These are phyloP conservation scores for Mucor velutinosus DNA, from an alignment of 371 early-diverging fungal genomes.

Conservation along the genomic window DNA sequence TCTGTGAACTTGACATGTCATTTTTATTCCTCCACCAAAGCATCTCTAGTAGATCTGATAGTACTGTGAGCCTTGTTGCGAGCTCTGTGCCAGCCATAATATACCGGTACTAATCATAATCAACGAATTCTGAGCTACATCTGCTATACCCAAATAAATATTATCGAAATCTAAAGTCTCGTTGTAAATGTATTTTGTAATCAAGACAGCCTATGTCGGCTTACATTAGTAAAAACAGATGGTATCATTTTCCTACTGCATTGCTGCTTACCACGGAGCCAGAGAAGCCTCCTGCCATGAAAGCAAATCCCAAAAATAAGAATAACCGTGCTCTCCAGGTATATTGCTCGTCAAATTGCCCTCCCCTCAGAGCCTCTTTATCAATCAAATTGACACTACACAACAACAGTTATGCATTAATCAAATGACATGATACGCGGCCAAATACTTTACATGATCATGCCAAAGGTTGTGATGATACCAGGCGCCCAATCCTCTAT, in stretches of 20 bases:
- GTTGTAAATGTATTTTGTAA: slow-evolving; percentile 69
- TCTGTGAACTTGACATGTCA: not conserved
- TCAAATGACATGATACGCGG: not conserved
- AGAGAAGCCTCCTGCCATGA: slow-evolving; percentile 75
- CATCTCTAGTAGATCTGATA: not conserved
- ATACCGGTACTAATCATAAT: slow-evolving; percentile 57
- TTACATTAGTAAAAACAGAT: not conserved
- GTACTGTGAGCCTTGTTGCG: not conserved
- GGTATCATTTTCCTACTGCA: not conserved
- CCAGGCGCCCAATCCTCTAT: slow-evolving; percentile 84
- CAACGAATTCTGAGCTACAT: slow-evolving; percentile 63
- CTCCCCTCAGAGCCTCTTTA: slow-evolving; percentile 54
- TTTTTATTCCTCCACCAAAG: not conserved
- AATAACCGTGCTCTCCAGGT: slow-evolving; percentile 67
- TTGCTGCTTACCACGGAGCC: slow-evolving; percentile 64
- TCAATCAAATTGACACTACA: slow-evolving; percentile 52
- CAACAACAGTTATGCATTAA: not conserved
- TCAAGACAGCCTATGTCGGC: slow-evolving; percentile 57
- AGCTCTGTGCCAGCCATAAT: slow-evolving; percentile 17
- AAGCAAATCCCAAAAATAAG: slow-evolving; percentile 73
- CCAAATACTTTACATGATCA: slow-evolving; percentile 58
- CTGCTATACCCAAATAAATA: slow-evolving; percentile 63
- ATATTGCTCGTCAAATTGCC: slow-evolving; percentile 36
- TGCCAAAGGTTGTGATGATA: slow-evolving; percentile 69
- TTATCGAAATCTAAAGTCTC: slow-evolving; percentile 52